These are phyloP conservation scores for Dactylis glomerata DNA, from an alignment of 176 grass and related monocot species.

Conservation along the genomic window DNA sequence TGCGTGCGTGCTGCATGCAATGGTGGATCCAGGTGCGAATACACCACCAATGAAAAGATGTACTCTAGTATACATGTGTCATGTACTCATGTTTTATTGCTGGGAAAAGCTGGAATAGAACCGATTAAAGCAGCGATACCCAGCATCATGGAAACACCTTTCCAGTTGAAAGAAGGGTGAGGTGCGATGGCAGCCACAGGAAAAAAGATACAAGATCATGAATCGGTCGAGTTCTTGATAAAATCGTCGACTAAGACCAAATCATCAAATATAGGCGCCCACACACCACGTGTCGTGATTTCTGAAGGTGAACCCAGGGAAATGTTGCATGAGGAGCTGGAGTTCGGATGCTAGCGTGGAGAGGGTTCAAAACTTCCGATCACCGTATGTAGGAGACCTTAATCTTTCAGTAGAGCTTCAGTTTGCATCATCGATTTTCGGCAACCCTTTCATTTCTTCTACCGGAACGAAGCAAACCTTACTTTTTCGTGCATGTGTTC, in stretches of 20 bases:
- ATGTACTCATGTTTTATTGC: no score
- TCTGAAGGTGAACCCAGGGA: neutral
- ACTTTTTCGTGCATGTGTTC: no score
- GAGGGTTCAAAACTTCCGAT: neutral
- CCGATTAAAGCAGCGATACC: slow-evolving; percentile 28
- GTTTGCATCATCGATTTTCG: no score
- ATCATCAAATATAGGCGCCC: neutral
- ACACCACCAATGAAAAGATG: no score
- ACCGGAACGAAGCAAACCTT: no score
- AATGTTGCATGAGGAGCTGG: neutral
- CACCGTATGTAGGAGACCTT: no score
- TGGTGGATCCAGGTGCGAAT: no score
- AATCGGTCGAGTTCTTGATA: no score
- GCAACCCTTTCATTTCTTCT: no score
- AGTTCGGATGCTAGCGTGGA: neutral
- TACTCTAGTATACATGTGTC: neutral
- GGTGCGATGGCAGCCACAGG: neutral
- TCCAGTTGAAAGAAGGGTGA: slow-evolving; percentile 37
- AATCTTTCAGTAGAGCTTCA: no score
- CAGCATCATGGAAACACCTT: slow-evolving; percentile 37
- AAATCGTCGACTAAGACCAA: neutral
- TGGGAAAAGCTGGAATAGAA: no score
- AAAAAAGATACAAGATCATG: slow-evolving; percentile 18
- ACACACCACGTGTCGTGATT: slow-evolving; percentile 17
- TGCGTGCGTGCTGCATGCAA: no score